These are phyloP conservation scores for Flaveria floridana DNA, from an alignment of 140 eudicot species.

Conservation along the genomic window DNA sequence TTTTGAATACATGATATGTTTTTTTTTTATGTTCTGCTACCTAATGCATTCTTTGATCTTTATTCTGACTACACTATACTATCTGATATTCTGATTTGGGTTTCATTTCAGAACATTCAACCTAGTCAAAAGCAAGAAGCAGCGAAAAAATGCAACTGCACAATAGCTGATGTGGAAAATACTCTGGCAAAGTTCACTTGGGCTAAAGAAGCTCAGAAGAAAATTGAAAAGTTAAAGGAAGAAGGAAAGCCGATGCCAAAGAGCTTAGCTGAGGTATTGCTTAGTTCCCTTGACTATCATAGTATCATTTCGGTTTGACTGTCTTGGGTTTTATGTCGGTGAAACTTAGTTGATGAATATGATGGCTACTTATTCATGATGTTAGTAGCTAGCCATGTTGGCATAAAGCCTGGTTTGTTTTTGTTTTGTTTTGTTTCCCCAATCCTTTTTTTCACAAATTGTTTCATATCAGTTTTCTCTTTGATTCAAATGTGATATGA, in stretches of 20 bases:
- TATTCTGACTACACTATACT: not conserved
- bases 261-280: constrained; percentile 74
- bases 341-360: constrained; percentile 17
- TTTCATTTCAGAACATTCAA: constrained; percentile 56
- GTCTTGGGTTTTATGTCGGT: not conserved
- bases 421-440: not conserved
- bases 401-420: not conserved
- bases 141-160: constrained; percentile 76
- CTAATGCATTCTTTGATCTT: not conserved
- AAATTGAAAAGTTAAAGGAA: constrained; percentile 67
- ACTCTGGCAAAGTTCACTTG: constrained; percentile 75
- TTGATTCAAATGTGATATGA: not conserved
- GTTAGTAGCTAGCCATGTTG: constrained; percentile 9
- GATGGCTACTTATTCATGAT: constrained; percentile 14
- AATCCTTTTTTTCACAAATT: not conserved
- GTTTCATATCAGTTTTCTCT: too few relatives aligned
- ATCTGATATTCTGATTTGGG: constrained; percentile 21
- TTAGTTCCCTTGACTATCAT: constrained; percentile 10
- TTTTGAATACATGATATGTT: not conserved
- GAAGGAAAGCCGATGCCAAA: constrained; percentile 96
- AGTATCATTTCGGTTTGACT: constrained; percentile 10
- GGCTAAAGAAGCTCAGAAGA: constrained; percentile 89
- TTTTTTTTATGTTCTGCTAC: not conserved
- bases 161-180: constrained; percentile 72
- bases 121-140: constrained; percentile 78